These are phyloP conservation scores for Lumnitzera littorea DNA, from an alignment of 345 rosid genomes.

Conservation along the genomic window DNA sequence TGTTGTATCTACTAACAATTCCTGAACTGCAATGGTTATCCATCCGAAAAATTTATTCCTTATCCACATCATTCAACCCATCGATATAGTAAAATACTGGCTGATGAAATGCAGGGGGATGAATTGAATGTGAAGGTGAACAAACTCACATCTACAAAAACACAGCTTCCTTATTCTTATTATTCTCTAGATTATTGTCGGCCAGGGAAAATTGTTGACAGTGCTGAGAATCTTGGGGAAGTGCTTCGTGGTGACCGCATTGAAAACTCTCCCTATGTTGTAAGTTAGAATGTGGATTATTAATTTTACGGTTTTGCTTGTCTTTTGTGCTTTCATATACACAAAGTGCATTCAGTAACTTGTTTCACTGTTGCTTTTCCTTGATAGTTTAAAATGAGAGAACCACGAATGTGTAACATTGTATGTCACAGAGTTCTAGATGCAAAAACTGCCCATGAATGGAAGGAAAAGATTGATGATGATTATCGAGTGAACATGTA, in stretches of 20 bases:
- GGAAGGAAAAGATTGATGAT: conserved; percentile 76
- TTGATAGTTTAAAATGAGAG: conserved; percentile 80
- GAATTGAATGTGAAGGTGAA: conserved; percentile 84
- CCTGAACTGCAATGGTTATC: background rate
- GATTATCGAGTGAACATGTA: conserved; percentile 86
- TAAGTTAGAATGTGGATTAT: conserved; percentile 12
- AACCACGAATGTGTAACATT: conserved; percentile 55
- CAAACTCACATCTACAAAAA: conserved; percentile 81
- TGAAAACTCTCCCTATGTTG: conserved; percentile 83
- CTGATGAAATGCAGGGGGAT: conserved; percentile 46
- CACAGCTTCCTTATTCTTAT: conserved; percentile 85
- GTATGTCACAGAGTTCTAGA: conserved; percentile 43
- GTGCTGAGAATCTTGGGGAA: conserved; percentile 92
- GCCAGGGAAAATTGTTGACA: conserved; percentile 59
- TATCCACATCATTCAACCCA: background rate
- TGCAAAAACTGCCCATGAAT: conserved; percentile 52
- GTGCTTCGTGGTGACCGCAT: conserved; percentile 91
- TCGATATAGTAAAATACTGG: background rate
- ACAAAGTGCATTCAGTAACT: conserved; percentile 1
- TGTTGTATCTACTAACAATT: too few relatives aligned
- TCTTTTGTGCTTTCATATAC: background rate
- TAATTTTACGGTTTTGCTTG: background rate
- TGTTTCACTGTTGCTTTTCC: conserved; percentile 8
- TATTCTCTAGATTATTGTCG: conserved; percentile 68
- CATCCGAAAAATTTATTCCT: background rate